A percentile compares a stretch with the other conserved stretches of the same genome.
These are phyloP conservation scores for Dalbergia cochinchinensis DNA, from an alignment of 306 rosid species.

Conservation along the genomic window DNA sequence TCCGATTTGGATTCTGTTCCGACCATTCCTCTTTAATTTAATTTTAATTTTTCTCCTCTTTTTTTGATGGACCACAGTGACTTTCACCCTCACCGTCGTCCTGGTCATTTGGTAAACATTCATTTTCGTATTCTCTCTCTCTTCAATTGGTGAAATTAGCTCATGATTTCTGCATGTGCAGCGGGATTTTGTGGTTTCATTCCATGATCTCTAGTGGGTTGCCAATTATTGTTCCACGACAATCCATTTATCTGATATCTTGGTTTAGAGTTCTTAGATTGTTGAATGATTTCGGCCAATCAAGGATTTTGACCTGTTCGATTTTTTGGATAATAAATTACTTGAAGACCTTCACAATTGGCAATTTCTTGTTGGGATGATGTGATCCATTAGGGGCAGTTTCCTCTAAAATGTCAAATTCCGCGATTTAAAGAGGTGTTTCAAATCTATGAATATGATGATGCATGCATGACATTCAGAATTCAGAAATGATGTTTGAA, in stretches of 20 bases:
- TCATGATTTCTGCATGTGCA: not conserved
- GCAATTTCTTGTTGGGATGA: not conserved
- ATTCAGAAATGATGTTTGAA: not conserved
- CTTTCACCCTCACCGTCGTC: conserved; percentile 52
- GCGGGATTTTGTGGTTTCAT: not conserved
- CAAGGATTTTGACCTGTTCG: conserved; percentile 24
- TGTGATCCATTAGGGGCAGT: conserved; percentile 16
- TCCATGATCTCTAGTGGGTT: not conserved
- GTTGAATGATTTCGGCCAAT: conserved; percentile 17
- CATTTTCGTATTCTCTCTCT: not conserved
- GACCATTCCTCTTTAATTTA: conserved; percentile 18
- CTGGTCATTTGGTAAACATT: conserved; percentile 62
- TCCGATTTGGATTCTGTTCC: conserved; percentile 49
- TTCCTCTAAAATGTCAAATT: not conserved
- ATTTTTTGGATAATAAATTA: not conserved
- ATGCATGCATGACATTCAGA: conserved; percentile 19
- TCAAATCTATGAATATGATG: too few relatives aligned
- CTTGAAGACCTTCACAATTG: not conserved
- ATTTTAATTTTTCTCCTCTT: not conserved
- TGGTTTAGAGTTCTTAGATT: not conserved
- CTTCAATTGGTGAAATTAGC: not conserved
- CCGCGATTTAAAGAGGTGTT: not conserved
- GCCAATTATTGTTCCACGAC: not conserved
- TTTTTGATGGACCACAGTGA: conserved; percentile 61
- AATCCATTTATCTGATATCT: not conserved